Base-by-base conservation (phyloP, 2,329 filamentous ascomycete species). In the Alternaria tenuissima region DNA sequence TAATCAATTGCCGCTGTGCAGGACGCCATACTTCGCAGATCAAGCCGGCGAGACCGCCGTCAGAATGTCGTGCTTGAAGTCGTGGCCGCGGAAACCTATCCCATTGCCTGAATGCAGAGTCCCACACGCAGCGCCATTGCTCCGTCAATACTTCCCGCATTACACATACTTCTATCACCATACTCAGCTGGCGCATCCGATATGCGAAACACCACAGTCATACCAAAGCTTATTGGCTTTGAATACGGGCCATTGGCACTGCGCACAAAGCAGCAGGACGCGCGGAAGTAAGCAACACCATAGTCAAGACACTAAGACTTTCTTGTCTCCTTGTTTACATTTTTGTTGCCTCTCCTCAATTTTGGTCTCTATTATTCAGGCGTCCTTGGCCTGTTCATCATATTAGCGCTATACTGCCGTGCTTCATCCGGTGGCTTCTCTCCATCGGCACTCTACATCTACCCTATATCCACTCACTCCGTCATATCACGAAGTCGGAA, bases 101-200 rank as follows among this genome's bases (percentile, higher is more conserved):
- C 57, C 55, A 61, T 65, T 65, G 63, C 62, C 54, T 63, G 44
- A 39, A 57, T 60, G 58, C 52, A 57, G 24, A 52, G 42, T 38
- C 52, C 47, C 57, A 57, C 65, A 56, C 63, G 52, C 20, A 24
- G 61, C 56, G 54, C 65, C 59, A 61, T 57, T 41, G 55, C 66
- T 59, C 57, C 61, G 46, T 66, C 68, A 68, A 68, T 69, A 68
- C 59, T 62, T 56, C 49, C 51, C 55, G 65, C 65, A 64, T 61
- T 57, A 56, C 57, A 43, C 34, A 30, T 53, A 47, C 42, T 55
- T 38, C 55, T 5, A 44, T 51, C 32, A 55, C 22, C 38, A 32
- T 26, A 41, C 36, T 43, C 44, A 36, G 42, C 52, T 57, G 38
- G 42, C 34, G 14, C 36, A 49, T 48, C 47, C 43, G n/a, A 39